Evolutionary conservation across 1,284 basidiomycete genomes (phyloP).

Genomic region (Boletus semigastroideus): DNA sequence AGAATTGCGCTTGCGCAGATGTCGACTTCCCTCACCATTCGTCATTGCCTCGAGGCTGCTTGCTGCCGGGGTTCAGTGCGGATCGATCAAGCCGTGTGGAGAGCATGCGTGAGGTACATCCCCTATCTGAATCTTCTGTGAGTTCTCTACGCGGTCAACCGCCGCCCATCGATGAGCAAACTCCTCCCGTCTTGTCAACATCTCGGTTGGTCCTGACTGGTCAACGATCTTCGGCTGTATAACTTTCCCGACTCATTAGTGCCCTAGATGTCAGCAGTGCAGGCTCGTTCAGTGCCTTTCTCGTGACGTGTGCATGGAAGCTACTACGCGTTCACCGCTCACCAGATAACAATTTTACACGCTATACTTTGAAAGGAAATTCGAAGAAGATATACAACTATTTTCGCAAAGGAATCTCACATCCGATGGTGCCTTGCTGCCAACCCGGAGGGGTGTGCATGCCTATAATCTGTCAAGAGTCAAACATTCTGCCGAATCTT

Average conservation of each 20-base stretch:
- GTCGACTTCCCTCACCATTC: background rate
- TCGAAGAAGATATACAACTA: background rate
- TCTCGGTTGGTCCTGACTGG: too few species aligned
- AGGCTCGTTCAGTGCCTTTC: background rate
- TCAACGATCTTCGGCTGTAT: too few species aligned
- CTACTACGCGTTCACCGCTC: background rate
- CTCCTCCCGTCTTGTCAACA: background rate
- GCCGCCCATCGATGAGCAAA: background rate
- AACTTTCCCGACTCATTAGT: too few species aligned
- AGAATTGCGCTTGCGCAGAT: background rate
- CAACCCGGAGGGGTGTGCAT: background rate
- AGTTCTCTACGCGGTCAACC: background rate
- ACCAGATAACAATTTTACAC: background rate
- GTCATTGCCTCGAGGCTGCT: background rate
- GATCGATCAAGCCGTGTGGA: background rate
- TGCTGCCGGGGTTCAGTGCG: background rate
- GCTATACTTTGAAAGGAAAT: conserved; percentile 5
- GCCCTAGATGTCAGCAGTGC: background rate
- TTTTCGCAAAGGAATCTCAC: background rate
- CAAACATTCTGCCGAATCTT: background rate
- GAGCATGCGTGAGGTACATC: background rate
- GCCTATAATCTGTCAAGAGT: background rate
- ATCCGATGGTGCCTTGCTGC: background rate
- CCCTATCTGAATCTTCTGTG: background rate
- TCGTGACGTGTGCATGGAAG: conserved; percentile 1